These are phyloP conservation scores for Lentinula raphanica DNA, from an alignment of 768 basidiomycete species.

Conservation along the genomic window DNA sequence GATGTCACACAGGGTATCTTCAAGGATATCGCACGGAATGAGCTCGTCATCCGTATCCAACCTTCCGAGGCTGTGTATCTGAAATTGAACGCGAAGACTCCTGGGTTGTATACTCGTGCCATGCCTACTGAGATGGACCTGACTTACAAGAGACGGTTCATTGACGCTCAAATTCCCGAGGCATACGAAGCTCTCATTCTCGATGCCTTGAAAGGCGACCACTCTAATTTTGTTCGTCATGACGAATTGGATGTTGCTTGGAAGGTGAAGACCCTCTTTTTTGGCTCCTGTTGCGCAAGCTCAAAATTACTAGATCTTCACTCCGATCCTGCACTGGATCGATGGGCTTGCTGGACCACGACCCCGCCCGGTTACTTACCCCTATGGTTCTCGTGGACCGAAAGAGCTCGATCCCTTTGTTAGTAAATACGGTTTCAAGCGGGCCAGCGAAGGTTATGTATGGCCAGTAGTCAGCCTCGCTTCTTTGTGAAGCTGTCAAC, in stretches of 20 bases:
- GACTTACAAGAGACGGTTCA: conserved; percentile 94
- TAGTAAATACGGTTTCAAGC: conserved; percentile 69
- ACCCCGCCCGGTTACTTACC: conserved; percentile 75
- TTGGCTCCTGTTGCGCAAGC: background rate
- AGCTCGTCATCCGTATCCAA: conserved; percentile 96
- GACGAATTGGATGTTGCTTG: conserved; percentile 97
- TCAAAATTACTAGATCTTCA: conserved; percentile 64
- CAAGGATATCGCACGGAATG: conserved; percentile 92
- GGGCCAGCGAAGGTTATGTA: conserved; percentile 58
- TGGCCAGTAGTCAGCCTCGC: conserved; percentile 74
- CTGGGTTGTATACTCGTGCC: conserved; percentile 84
- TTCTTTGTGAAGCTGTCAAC: conserved; percentile 35
- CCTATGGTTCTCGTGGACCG: conserved; percentile 95
- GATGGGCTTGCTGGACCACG: conserved; percentile 64
- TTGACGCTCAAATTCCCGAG: conserved; percentile 89
- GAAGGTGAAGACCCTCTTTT: conserved; percentile 58
- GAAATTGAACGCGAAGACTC: conserved; percentile 93
- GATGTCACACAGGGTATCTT: conserved; percentile 97
- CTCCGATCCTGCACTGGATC: conserved; percentile 94
- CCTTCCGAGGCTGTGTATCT: conserved; percentile 95
- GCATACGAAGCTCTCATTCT: conserved; percentile 95
- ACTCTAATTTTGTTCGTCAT: conserved; percentile 97
- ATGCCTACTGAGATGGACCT: conserved; percentile 97
- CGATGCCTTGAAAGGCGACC: conserved; percentile 95
- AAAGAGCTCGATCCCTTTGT: conserved; percentile 76